phyloP scores from a whole-genome alignment of 2,329 filamentous ascomycete genomes.

The Trichophyton benhamiae region DNA sequence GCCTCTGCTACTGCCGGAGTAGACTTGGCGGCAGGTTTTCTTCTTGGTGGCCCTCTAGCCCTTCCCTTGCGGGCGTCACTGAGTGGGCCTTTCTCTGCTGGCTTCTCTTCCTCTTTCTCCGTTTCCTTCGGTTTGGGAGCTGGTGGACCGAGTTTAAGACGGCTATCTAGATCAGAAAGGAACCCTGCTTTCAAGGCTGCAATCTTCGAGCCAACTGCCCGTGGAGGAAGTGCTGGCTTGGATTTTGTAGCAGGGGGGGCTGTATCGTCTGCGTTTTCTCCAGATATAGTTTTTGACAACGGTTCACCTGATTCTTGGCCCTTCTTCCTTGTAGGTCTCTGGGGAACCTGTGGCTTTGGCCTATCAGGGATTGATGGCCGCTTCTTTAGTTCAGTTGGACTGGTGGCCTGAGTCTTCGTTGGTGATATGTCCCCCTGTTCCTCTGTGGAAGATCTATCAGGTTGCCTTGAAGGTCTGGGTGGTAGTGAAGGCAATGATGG shows the following conservation, averaged over 20 bases:
- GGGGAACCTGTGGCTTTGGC: conserved; percentile 55
- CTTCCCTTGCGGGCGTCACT: conserved; percentile 80
- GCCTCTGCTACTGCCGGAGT: conserved; percentile 6
- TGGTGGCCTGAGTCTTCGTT: conserved; percentile 31
- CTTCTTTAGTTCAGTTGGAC: conserved; percentile 39
- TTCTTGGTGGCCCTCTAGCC: conserved; percentile 72
- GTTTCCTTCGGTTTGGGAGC: conserved; percentile 60
- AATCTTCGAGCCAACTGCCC: conserved; percentile 73
- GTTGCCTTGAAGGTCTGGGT: conserved; percentile 22
- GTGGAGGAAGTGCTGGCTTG: conserved; percentile 73
- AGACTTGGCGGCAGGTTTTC: conserved; percentile 49
- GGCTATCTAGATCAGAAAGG: conserved; percentile 83
- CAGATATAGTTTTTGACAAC: conserved; percentile 25
- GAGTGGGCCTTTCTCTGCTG: conserved; percentile 65
- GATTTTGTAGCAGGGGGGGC: conserved; percentile 44
- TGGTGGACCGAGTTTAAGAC: conserved; percentile 74
- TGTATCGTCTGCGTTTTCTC: conserved; percentile 26
- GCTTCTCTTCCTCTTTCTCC: conserved; percentile 42
- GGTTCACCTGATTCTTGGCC: conserved; percentile 22
- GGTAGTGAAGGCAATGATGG: conserved; percentile 24
- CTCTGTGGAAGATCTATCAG: conserved; percentile 22
- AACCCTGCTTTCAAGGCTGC: conserved; percentile 83
- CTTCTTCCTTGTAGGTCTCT: conserved; percentile 46
- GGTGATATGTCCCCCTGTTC: conserved; percentile 30
- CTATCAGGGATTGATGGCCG: conserved; percentile 44